phyloP scores from a whole-genome alignment of 768 basidiomycete genomes.

The Podaxis pistillaris region DNA sequence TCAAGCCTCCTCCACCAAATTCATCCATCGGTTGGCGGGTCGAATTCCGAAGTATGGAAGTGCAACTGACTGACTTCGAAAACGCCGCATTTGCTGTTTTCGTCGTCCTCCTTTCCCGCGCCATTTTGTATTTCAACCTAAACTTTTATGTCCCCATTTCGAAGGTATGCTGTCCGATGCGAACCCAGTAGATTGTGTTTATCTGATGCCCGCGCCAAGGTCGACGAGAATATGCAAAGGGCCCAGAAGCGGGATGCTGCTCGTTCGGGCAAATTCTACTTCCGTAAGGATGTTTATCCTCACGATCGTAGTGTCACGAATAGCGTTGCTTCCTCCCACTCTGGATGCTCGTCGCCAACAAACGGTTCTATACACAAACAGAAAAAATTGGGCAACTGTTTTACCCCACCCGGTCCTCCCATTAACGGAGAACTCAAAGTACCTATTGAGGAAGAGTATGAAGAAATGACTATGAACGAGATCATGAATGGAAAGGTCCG shows the following conservation, averaged over 20 bases:
- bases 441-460: slow-evolving; percentile 79
- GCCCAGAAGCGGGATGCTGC: slow-evolving; percentile 86
- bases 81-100: slow-evolving; percentile 97
- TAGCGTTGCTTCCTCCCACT: slow-evolving; percentile 46
- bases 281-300: slow-evolving; percentile 83
- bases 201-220: slow-evolving; percentile 44
- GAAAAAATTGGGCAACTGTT: slow-evolving; percentile 71
- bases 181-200: background rate
- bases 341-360: slow-evolving; percentile 37
- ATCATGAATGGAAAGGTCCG: slow-evolving; percentile 91
- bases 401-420: slow-evolving; percentile 55
- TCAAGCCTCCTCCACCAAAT: slow-evolving; percentile 95
- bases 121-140: slow-evolving; percentile 86
- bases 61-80: slow-evolving; percentile 98
- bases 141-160: slow-evolving; percentile 98
- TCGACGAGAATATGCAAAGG: slow-evolving; percentile 93
- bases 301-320: slow-evolving; percentile 41
- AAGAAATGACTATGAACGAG: slow-evolving; percentile 89
- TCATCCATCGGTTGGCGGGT: slow-evolving; percentile 97
- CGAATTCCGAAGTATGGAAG: slow-evolving; percentile 98
- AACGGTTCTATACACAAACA: slow-evolving; percentile 48
- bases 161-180: slow-evolving; percentile 51
- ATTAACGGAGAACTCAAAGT: slow-evolving; percentile 23
- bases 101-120: slow-evolving; percentile 89
- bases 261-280: slow-evolving; percentile 75